Conservation (phyloP, 805 yeast genomes). For the Wickerhamiella cacticola region DNA sequence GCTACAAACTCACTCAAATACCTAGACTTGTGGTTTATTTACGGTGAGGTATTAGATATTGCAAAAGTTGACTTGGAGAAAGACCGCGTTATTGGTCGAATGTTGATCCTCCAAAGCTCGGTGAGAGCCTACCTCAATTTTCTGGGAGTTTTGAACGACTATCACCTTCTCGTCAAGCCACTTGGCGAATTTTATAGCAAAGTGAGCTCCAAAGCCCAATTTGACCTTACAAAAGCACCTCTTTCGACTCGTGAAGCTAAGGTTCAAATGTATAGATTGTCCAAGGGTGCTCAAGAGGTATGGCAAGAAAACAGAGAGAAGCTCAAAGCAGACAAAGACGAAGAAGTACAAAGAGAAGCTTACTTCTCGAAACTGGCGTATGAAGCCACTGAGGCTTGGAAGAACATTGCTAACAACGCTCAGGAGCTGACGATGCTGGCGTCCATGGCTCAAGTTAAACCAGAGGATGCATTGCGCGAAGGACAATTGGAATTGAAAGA, state of each 20-base stretch:
- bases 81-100: conserved; percentile 17
- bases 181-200: not conserved
- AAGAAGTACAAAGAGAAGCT: conserved; percentile 7
- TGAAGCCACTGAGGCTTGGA: conserved; percentile 4
- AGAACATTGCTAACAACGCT: conserved; percentile 5
- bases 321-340: not conserved
- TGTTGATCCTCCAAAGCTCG: conserved; percentile 17
- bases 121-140: conserved; percentile 22
- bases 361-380: conserved; percentile 4
- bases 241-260: conserved; percentile 1
- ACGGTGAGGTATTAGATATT: conserved; percentile 36
- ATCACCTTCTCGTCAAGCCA: conserved; percentile 15
- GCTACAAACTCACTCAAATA: conserved; percentile 51
- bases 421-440: conserved; percentile 10
- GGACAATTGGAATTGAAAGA: not conserved
- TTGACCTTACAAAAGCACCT: not conserved
- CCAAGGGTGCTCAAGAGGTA: not conserved
- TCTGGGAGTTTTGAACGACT: conserved; percentile 19
- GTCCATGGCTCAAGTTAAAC: not conserved
- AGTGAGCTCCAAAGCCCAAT: not conserved
- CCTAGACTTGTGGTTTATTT: conserved; percentile 45
- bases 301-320: not conserved
- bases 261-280: conserved; percentile 3
- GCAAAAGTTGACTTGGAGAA: conserved; percentile 17
- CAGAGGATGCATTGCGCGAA: not conserved